These are phyloP conservation scores for Eimeria praecox DNA, from an alignment of 169 alveolate species.

Conservation along the genomic window DNA sequence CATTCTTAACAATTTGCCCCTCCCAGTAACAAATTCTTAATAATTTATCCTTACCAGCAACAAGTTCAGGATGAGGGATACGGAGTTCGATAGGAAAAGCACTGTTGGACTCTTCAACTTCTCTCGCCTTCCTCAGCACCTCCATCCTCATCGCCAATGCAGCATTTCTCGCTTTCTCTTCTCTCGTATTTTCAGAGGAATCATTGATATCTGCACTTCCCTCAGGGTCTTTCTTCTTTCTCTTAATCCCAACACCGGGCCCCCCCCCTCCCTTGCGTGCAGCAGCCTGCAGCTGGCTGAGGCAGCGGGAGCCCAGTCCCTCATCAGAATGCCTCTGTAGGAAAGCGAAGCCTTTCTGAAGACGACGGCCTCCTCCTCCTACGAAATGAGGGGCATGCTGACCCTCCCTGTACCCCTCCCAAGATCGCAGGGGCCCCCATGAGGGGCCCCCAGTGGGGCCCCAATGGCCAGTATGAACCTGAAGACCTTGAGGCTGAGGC, in stretches of 20 bases:
- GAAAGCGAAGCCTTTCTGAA: not conserved
- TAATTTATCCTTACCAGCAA: constrained; percentile 26
- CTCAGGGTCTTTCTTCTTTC: not conserved
- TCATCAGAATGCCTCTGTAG: not conserved
- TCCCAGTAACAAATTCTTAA: too few species aligned
- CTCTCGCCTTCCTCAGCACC: constrained; percentile 32
- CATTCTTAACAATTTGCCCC: too few species aligned
- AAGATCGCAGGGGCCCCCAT: not conserved
- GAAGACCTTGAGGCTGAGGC: not conserved
- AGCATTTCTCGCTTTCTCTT: not conserved
- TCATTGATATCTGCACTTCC: not conserved
- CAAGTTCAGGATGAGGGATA: constrained; percentile 49
- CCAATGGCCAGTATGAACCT: not conserved
- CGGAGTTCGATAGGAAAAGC: constrained; percentile 53
- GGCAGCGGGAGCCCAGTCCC: not conserved
- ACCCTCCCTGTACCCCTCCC: not conserved
- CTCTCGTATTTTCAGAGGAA: not conserved
- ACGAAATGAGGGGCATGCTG: not conserved
- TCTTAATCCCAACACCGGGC: not conserved
- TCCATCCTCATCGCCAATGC: constrained; percentile 20
- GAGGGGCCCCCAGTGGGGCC: not conserved
- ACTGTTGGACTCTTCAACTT: not conserved
- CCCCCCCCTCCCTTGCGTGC: not conserved
- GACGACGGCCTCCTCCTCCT: not conserved
- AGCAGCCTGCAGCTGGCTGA: not conserved